Evolutionary conservation across 2,329 filamentous ascomycete species (phyloP).

Genomic region (Rosellinia necatrix): DNA sequence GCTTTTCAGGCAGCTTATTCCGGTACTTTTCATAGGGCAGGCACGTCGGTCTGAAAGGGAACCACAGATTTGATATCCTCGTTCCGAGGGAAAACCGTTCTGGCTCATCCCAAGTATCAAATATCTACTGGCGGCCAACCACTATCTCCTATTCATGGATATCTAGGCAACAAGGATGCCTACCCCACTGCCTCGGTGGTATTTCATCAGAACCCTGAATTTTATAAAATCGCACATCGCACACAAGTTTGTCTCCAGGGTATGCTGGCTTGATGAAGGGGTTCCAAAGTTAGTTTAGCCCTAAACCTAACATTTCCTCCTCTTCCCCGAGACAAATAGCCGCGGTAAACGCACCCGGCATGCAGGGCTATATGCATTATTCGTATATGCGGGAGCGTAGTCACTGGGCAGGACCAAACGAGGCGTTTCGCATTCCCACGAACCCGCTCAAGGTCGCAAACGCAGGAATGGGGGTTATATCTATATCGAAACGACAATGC

Average conservation of each 20-base stretch:
- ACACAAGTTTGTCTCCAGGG: background rate
- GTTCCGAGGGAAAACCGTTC: background rate
- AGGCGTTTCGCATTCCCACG: no score
- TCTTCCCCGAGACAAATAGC: constrained; percentile 16
- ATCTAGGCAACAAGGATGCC: no score
- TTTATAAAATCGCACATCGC: no score
- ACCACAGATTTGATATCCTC: background rate
- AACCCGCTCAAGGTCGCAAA: no score
- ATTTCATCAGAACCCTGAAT: no score
- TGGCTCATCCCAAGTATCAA: background rate
- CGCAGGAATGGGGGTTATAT: no score
- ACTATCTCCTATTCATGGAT: background rate
- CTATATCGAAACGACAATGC: no score
- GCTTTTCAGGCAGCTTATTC: background rate
- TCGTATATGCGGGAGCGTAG: background rate
- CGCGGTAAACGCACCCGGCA: constrained; percentile 2
- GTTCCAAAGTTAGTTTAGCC: background rate
- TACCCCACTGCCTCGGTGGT: no score
- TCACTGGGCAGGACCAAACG: no score
- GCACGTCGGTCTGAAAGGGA: background rate
- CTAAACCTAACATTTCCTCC: constrained; percentile 16
- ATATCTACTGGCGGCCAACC: no score
- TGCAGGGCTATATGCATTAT: background rate
- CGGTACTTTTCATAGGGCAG: constrained; percentile 12
- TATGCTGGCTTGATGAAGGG: background rate